Evolutionary conservation across 2,329 filamentous ascomycete species (phyloP).

Genomic region (Simplicillium sp.): DNA sequence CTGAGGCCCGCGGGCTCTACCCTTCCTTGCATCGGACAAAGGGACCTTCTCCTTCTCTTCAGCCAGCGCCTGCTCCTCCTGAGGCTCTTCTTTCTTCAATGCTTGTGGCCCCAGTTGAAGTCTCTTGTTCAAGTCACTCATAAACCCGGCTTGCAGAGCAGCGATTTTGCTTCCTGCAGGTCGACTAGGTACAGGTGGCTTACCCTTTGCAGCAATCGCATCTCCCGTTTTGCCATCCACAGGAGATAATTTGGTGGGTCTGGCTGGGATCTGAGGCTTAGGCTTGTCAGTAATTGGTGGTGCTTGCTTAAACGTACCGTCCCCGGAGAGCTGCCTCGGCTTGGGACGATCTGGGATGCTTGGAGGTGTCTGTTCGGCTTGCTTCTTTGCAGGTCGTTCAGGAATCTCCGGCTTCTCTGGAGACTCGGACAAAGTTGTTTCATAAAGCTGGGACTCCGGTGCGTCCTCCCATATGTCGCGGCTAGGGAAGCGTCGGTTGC

Average conservation of each 20-base stretch:
- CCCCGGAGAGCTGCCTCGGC: constrained; percentile 30
- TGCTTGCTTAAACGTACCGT: constrained; percentile 25
- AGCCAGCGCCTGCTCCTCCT: constrained; percentile 42
- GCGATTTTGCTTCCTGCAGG: constrained; percentile 81
- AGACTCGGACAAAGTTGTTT: constrained; percentile 56
- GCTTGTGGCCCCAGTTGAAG: constrained; percentile 77
- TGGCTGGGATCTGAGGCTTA: constrained; percentile 51
- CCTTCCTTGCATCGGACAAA: constrained; percentile 82
- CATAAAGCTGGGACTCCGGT: constrained; percentile 71
- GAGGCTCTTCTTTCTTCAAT: constrained; percentile 63
- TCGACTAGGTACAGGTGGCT: constrained; percentile 68
- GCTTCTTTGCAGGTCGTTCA: constrained; percentile 25
- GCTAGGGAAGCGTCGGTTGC: constrained; percentile 74
- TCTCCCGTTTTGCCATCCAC: constrained; percentile 30
- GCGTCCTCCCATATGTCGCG: constrained; percentile 92
- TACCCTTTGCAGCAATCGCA: constrained; percentile 51
- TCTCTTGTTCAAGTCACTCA: constrained; percentile 86
- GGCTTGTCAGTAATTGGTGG: constrained; percentile 40
- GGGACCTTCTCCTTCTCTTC: constrained; percentile 63
- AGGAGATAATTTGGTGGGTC: constrained; percentile 45
- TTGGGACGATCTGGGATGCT: constrained; percentile 44
- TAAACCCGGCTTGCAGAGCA: constrained; percentile 80
- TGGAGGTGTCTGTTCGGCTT: constrained; percentile 30
- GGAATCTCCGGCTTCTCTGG: constrained; percentile 19
- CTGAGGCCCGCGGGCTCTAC: constrained; percentile 78